Evolutionary conservation across 2,329 filamentous ascomycete species (phyloP), one percentile per base, ranked within the genome.

Genomic region (Harringtonia lauricola): DNA sequence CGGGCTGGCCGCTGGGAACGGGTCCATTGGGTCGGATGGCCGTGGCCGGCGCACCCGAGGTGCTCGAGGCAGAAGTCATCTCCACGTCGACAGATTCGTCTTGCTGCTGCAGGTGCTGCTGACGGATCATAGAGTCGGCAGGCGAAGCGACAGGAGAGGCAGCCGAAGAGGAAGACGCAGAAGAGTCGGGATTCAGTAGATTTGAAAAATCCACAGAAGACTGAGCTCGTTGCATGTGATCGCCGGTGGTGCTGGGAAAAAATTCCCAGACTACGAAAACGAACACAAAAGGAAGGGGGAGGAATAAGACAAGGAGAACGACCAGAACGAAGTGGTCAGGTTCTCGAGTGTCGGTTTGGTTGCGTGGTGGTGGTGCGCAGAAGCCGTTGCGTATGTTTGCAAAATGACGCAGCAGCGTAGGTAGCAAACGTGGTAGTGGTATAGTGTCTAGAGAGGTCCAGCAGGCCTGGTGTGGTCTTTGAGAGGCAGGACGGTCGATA

Each of bases 151-250:
- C 38, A 33, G 48, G 47, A n/a, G n/a, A n/a, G n/a, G n/a, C n/a
- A n/a, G n/a, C n/a, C n/a, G n/a, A n/a, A n/a, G n/a, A n/a, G n/a
- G n/a, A n/a, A n/a, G n/a, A n/a, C n/a, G n/a, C n/a, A 37, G 49
- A 43, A 33, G 52, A 47, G 36, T 52, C 70, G 39, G 80, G 80
- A 59, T 85, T 86, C 58, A 86, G 75, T 60, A 86, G 76, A 72
- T 77, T 83, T 61, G 76, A 77, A 64, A 86, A 83, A 73, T 83
- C 80, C 66, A 83, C 78, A 62, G 80, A 78, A 54, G 81, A 83
- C 57, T 75, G 72, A 71, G 78, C 72, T 64, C 78, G 77, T 74
- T 84, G 81, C 81, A 86, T 86, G 74, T 81, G 79, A 79, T 70
- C 61, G 64, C 59, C 59, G 49, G 50, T 52, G 48, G 24, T 24